Percentiles rank a stretch among this genome's conserved stretches.
These are phyloP conservation scores for Lactifluus piperatus DNA, from an alignment of 768 basidiomycete species.

Conservation along the genomic window DNA sequence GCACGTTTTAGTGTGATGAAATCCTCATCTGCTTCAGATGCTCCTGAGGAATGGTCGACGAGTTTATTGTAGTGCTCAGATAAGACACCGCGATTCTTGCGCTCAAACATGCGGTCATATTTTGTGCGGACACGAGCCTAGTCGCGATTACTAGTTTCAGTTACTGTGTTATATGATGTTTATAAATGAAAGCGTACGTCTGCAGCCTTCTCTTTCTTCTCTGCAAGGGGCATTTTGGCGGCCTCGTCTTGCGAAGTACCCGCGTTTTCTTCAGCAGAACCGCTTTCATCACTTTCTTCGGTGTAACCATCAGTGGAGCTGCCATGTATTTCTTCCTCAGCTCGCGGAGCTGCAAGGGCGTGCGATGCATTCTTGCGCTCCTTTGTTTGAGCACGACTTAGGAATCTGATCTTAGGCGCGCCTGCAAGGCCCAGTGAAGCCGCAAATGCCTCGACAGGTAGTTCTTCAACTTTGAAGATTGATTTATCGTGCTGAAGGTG, in stretches of 20 bases:
- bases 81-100: conserved; percentile 89
- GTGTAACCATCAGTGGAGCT: not conserved
- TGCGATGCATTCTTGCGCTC: conserved; percentile 68
- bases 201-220: not conserved
- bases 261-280: not conserved
- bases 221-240: not conserved
- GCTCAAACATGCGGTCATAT: conserved; percentile 96
- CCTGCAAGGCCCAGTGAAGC: conserved; percentile 90
- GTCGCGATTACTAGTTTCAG: not conserved
- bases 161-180: not conserved
- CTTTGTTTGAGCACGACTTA: conserved; percentile 58
- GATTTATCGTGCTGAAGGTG: conserved; percentile 91
- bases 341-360: conserved; percentile 31
- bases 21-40: conserved; percentile 50
- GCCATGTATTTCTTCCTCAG: conserved; percentile 18
- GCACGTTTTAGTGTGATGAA: conserved; percentile 93
- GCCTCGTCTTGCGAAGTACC: not conserved
- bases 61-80: conserved; percentile 87
- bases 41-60: conserved; percentile 53
- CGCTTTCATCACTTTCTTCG: not conserved
- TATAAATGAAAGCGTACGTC: not conserved
- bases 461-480: conserved; percentile 77
- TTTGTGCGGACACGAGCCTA: conserved; percentile 62
- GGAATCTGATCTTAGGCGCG: conserved; percentile 90
- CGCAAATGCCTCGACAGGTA: conserved; percentile 79